Conservation (phyloP, 805 yeast genomes). For the Yarrowia bubula region DNA sequence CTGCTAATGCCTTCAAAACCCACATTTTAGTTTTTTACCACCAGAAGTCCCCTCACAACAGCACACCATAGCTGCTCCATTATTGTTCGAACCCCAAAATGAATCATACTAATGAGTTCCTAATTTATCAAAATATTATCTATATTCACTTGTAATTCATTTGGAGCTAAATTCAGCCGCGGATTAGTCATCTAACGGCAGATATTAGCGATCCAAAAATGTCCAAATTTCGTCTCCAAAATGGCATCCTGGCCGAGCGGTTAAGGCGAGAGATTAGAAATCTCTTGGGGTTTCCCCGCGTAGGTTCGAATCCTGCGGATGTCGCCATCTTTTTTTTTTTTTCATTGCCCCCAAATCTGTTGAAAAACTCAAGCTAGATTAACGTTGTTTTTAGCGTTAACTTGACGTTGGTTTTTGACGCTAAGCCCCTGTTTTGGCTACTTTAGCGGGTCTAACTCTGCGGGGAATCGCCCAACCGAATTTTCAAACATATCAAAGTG, state of each 20-base stretch:
- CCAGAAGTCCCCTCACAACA: no score
- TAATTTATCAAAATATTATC: no score
- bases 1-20: no score
- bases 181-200: neutral
- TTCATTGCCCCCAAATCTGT: no score
- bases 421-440: neutral
- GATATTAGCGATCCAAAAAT: neutral
- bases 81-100: no score
- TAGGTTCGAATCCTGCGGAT: conserved; percentile 27
- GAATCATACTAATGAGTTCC: no score
- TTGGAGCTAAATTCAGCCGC: no score
- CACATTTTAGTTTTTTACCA: no score
- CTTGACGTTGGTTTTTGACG: neutral
- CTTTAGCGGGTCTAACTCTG: neutral
- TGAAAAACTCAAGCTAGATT: no score
- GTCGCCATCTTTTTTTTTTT: conserved; percentile 9
- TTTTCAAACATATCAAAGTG: neutral
- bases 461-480: neutral
- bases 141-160: no score
- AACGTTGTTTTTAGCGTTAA: no score
- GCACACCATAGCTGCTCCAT: no score
- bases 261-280: conserved; percentile 26
- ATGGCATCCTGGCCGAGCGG: conserved; percentile 27
- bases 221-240: neutral
- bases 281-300: conserved; percentile 27